Percentiles rank a stretch among this genome's conserved stretches.
Conservation (phyloP, 805 yeast species). For the Starmerella gropengiesseri region DNA sequence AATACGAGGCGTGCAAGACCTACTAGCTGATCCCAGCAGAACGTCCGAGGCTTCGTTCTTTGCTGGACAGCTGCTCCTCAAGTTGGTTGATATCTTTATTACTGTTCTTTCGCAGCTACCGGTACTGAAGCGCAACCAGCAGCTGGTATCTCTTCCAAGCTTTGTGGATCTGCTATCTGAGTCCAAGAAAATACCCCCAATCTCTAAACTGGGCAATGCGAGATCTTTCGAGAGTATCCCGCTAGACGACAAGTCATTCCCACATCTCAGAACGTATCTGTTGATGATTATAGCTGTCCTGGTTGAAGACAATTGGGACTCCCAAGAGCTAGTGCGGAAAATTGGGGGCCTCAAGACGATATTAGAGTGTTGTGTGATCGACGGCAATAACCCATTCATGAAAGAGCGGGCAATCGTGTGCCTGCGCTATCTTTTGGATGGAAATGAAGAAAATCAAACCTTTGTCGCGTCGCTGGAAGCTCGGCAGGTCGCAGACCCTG, state of each 20-base stretch:
- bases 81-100: background rate
- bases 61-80: background rate
- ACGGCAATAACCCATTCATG: conserved; percentile 70
- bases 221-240: background rate
- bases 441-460: conserved; percentile 59
- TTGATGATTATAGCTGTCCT: conserved; percentile 40
- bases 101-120: background rate
- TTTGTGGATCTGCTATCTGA: conserved; percentile 3
- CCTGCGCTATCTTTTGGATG: conserved; percentile 52
- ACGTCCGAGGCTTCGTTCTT: conserved; percentile 1
- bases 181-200: conserved; percentile 10
- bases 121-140: background rate
- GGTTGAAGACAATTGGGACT: conserved; percentile 48
- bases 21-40: background rate
- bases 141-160: background rate
- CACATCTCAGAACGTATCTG: conserved; percentile 7
- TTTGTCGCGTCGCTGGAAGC: conserved; percentile 75
- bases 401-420: conserved; percentile 76
- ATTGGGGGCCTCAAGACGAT: conserved; percentile 60
- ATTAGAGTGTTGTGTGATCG: conserved; percentile 73
- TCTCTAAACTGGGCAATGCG: conserved; percentile 9
- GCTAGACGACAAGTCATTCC: conserved; percentile 15
- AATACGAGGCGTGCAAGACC: background rate
- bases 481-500: conserved; percentile 47
- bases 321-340: conserved; percentile 59